Evolutionary conservation across 169 alveolate species (phyloP).

Genomic region (Cryptosporidium meleagridis): DNA sequence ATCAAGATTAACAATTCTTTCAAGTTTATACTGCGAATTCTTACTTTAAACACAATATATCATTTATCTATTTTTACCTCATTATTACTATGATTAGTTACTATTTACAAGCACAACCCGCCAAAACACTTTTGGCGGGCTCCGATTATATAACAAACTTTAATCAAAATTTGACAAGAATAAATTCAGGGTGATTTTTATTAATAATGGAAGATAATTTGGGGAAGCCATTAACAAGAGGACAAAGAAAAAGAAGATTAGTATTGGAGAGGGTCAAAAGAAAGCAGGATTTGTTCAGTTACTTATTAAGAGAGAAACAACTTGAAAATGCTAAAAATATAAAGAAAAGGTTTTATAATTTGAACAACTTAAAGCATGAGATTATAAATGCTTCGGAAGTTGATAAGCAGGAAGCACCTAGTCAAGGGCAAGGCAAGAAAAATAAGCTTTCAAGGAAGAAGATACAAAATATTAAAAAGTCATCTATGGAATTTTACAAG

Average conservation of each 20-base stretch:
- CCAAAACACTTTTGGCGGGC: background rate
- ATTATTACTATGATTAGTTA: no score
- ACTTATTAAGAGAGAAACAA: conserved; percentile 11
- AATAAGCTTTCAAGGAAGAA: conserved; percentile 28
- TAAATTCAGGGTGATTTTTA: background rate
- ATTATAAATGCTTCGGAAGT: background rate
- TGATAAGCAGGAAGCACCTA: background rate
- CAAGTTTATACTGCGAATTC: background rate
- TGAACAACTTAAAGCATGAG: conserved; percentile 18
- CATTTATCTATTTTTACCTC: no score
- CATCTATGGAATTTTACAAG: conserved; percentile 1
- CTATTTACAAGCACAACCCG: background rate
- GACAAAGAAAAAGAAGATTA: conserved; percentile 60
- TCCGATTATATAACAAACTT: background rate
- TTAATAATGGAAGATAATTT: background rate
- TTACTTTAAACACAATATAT: no score
- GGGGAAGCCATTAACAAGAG: conserved; percentile 41
- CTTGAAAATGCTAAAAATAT: conserved; percentile 18
- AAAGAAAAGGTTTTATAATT: conserved; percentile 8
- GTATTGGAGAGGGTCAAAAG: conserved; percentile 34
- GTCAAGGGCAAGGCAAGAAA: background rate
- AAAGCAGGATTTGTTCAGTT: conserved; percentile 46
- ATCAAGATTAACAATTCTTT: background rate
- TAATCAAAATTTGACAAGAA: background rate
- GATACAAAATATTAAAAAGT: background rate